Base-by-base conservation (phyloP, 495 filamentous ascomycete genomes). In the Penicillium malachiteum region DNA sequence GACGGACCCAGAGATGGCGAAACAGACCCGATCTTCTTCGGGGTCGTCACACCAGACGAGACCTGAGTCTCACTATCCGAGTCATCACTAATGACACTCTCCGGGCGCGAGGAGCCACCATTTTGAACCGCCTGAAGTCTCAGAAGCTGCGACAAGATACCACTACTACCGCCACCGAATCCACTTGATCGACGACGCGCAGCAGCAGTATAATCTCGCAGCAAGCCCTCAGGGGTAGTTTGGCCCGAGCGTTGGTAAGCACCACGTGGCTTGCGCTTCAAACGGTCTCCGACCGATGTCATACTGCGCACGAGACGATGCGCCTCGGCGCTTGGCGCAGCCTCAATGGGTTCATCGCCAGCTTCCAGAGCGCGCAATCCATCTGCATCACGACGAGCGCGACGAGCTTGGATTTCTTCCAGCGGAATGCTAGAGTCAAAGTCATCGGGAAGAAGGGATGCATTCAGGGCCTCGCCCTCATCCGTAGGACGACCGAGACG, bases 241-340 rank as follows among this genome's bases (percentile, higher is more conserved):
- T 68, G 64, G 0, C 74, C 74, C 7, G 74, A 77, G 9, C 71
- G 72, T 18, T 61, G 58, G 49, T 77, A 75, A 14, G 72, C 71
- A 13, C 66, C 58, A 6, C 59, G 64, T 8, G 70, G 70, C 35
- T 66, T 68, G 31, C 71, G 71, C 41, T 65, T 71, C 47, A 64
- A 18, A 10, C 66, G 48, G 7, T 66, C 63, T 37, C 70, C 63
- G 21, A 45, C 54, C 62, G 65, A 61, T 41, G 71, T 74, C 56
- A 74, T 69, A n/a, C 62, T 69, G 49, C 72, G 75, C 33, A 78
- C 72, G 4, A 75, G 67, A 34, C 73, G 72, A 62, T 78, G 73
- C 4, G 73, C 75, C 54, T 76, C 75, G 0, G 72, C 64, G 39
- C 69, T 71, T 7, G 72, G 62, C 1, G 68, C 53, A 4, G 68